These are phyloP conservation scores for Eucalyptus erythrocorys DNA, from an alignment of 345 rosid species.

Conservation along the genomic window DNA sequence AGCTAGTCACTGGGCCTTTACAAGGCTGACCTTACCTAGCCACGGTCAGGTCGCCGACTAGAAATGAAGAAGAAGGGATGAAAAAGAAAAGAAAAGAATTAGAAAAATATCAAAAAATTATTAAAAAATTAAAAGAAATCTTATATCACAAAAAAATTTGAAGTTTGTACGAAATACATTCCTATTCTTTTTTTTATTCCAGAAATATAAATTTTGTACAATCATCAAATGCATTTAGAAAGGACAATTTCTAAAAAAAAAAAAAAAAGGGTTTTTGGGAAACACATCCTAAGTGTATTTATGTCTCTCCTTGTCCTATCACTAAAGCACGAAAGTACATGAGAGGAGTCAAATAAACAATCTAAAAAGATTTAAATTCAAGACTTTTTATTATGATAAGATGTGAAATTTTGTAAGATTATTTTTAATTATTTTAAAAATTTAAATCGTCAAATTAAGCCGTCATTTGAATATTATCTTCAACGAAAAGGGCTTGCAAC, in stretches of 20 bases:
- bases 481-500: not conserved
- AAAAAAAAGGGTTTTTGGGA: rapidly evolving
- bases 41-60: rapidly evolving
- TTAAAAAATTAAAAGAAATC: no score
- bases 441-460: not conserved
- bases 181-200: rapidly evolving
- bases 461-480: not conserved
- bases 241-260: no score
- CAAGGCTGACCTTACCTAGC: no score
- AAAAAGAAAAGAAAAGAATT: no score
- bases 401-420: not conserved
- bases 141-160: no score
- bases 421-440: not conserved
- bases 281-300: no score
- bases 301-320: not conserved
- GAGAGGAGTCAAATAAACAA: not conserved
- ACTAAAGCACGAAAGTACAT: not conserved
- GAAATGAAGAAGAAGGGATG: no score
- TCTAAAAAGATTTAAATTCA: not conserved
- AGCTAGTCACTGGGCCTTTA: rapidly evolving
- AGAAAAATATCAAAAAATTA: no score
- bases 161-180: no score
- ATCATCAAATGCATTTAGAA: rapidly evolving
- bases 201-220: rapidly evolving
- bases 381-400: not conserved